A percentile compares a stretch with the other conserved stretches of the same genome.
These are phyloP conservation scores for Solanum lignicaule DNA, from an alignment of 257 asterid genomes.

Conservation along the genomic window DNA sequence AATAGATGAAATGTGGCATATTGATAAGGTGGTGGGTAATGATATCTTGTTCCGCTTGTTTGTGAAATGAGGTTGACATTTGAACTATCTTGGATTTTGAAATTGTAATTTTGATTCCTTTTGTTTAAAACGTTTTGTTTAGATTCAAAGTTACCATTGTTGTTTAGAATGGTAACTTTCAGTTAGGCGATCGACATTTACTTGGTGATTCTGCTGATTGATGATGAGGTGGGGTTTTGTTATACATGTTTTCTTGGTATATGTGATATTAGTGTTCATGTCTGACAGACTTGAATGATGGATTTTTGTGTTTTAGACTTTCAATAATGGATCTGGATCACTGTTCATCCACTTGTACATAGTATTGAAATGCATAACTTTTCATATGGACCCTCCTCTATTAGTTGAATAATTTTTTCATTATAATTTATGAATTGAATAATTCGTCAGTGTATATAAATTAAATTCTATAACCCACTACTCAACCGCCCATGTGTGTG, in stretches of 20 bases:
- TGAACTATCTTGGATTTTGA: background rate
- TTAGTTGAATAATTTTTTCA: background rate
- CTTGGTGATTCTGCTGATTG: background rate
- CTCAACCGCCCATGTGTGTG: background rate
- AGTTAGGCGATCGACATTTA: background rate
- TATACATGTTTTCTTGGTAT: background rate
- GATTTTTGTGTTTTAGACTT: background rate
- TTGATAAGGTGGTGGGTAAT: background rate
- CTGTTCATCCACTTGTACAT: background rate
- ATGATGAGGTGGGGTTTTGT: background rate
- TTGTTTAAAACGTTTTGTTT: background rate
- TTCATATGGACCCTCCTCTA: background rate
- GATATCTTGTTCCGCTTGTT: background rate
- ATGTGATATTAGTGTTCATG: background rate
- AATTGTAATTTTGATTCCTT: background rate
- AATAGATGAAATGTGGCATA: background rate
- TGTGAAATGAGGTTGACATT: background rate
- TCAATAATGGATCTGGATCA: background rate
- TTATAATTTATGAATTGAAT: background rate
- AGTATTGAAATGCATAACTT: background rate
- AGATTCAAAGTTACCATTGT: background rate
- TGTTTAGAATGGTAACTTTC: background rate
- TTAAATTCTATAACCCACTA: background rate
- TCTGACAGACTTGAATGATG: background rate
- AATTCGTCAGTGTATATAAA: background rate